These are phyloP conservation scores for Perkinsus chesapeaki DNA, from an alignment of 169 alveolate genomes.

Conservation along the genomic window DNA sequence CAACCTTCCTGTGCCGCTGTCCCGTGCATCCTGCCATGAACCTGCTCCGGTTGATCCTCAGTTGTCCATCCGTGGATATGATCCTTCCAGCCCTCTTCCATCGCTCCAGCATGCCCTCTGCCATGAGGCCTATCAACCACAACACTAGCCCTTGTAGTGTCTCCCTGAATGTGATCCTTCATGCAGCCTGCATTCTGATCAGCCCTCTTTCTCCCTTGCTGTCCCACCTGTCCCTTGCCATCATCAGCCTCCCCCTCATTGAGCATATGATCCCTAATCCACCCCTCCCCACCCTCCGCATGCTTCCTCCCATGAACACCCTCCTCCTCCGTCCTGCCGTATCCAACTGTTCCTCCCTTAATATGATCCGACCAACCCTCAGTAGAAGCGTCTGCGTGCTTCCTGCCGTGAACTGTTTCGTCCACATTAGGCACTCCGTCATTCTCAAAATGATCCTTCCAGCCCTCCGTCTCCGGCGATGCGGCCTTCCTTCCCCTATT, in stretches of 20 bases:
- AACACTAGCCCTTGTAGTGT: neutral
- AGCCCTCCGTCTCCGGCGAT: neutral
- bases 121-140: neutral
- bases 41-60: neutral
- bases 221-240: neutral
- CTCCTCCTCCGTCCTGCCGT: neutral
- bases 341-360: neutral
- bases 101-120: neutral
- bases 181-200: neutral
- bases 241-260: neutral
- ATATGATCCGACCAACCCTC: neutral
- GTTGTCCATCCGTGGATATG: neutral
- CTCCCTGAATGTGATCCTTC: neutral
- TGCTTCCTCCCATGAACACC: neutral
- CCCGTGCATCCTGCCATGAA: neutral
- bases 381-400: neutral
- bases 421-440: neutral
- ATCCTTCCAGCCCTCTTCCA: neutral
- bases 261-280: neutral
- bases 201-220: neutral
- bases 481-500: neutral
- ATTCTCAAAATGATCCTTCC: neutral
- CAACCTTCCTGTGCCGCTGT: neutral
- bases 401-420: neutral
- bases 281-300: too few relatives aligned